These are phyloP conservation scores for Geotrichum citri-aurantii DNA, from an alignment of 1,139 yeast species.

Conservation along the genomic window DNA sequence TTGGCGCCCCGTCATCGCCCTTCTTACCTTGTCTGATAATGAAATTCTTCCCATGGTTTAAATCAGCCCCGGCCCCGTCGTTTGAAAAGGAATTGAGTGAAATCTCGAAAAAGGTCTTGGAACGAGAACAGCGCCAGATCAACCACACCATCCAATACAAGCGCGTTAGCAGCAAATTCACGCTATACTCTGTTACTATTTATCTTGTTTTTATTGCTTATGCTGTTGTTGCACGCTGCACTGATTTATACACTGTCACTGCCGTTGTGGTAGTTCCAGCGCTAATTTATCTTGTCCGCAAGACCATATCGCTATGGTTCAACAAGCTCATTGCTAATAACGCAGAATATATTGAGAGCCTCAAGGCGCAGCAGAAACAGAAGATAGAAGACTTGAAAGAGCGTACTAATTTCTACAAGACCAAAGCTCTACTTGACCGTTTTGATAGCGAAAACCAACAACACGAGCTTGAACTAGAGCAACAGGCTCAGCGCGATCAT, in stretches of 20 bases:
- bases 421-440: constrained; percentile 64
- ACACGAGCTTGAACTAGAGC: neutral
- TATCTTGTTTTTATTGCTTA: constrained; percentile 26
- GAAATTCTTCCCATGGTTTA: neutral
- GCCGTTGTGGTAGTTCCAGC: constrained; percentile 23
- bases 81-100: constrained; percentile 33
- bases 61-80: neutral
- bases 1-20: neutral
- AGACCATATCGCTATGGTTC: constrained; percentile 22
- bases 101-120: constrained; percentile 27
- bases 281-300: constrained; percentile 24
- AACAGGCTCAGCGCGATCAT: neutral
- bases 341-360: constrained; percentile 35
- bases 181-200: constrained; percentile 29
- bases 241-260: constrained; percentile 14
- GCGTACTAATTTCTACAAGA: constrained; percentile 69
- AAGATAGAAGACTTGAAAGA: constrained; percentile 73
- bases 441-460: constrained; percentile 37
- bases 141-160: constrained; percentile 25
- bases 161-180: constrained; percentile 29
- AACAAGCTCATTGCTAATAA: constrained; percentile 24
- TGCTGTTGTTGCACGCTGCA: constrained; percentile 18
- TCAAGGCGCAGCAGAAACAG: constrained; percentile 49
- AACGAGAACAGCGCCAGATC: constrained; percentile 25
- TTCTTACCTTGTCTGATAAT: neutral